Percentiles rank a stretch among this genome's conserved stretches.
Conservation (phyloP, 73 alveolate species). For the Paramecium primaurelia region DNA sequence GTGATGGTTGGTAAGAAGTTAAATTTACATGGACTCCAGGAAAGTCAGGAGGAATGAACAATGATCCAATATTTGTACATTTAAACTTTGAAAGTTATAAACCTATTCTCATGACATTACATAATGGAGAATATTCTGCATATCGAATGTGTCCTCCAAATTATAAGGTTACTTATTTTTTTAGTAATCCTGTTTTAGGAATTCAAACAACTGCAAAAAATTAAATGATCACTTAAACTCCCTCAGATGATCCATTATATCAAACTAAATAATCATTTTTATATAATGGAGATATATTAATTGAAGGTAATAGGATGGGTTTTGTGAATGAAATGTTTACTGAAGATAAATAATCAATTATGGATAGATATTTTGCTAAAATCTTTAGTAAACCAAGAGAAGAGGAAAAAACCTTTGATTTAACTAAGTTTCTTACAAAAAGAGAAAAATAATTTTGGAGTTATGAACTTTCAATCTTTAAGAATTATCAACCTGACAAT, state of each 20-base stretch:
- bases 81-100: constrained; percentile 46
- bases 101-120: constrained; percentile 39
- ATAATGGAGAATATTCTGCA: constrained; percentile 34
- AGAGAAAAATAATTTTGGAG: constrained; percentile 32
- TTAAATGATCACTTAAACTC: constrained; percentile 24
- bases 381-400: constrained; percentile 49
- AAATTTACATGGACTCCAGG: constrained; percentile 57
- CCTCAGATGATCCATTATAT: background rate
- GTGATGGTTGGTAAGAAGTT: constrained; percentile 63
- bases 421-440: background rate
- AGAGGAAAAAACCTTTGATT: constrained; percentile 42
- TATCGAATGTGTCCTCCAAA: constrained; percentile 62
- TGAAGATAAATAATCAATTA: constrained; percentile 4
- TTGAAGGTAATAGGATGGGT: constrained; percentile 28
- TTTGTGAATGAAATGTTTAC: constrained; percentile 36
- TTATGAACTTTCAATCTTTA: constrained; percentile 69
- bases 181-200: constrained; percentile 44
- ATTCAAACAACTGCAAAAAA: constrained; percentile 13
- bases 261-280: constrained; percentile 6
- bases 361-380: constrained; percentile 26
- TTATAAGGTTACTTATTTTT: constrained; percentile 8
- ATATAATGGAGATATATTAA: constrained; percentile 33
- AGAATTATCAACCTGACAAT: constrained; percentile 71
- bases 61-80: constrained; percentile 56
- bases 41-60: constrained; percentile 31